Evolutionary conservation across 2,329 filamentous ascomycete species (phyloP).

Genomic region (Pseudocercospora fijiensis): DNA sequence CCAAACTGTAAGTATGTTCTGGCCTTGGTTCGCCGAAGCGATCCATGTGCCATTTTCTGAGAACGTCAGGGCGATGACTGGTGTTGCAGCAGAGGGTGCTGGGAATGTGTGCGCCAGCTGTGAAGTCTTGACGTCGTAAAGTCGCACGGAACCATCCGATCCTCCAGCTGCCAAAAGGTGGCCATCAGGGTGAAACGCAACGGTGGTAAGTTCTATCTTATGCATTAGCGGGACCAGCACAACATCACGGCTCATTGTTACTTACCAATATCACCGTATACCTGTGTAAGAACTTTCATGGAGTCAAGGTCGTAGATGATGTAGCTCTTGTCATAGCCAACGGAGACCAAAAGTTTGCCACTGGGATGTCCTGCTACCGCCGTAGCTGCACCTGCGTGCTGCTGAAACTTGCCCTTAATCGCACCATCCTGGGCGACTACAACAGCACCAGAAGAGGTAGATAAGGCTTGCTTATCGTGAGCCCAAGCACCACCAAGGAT

Average conservation of each 20-base stretch:
- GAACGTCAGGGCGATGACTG: constrained; percentile 76
- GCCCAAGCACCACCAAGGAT: constrained; percentile 68
- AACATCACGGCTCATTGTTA: constrained; percentile 24
- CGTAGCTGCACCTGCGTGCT: constrained; percentile 79
- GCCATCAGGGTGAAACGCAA: constrained; percentile 94
- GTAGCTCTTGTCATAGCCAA: constrained; percentile 88
- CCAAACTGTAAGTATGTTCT: constrained; percentile 79
- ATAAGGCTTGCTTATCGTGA: constrained; percentile 67
- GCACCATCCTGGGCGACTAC: constrained; percentile 74
- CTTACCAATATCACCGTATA: constrained; percentile 78
- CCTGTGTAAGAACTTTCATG: constrained; percentile 69
- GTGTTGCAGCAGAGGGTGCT: constrained; percentile 51
- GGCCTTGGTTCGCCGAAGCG: constrained; percentile 74
- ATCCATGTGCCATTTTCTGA: constrained; percentile 98
- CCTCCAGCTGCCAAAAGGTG: constrained; percentile 86
- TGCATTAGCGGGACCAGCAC: not conserved
- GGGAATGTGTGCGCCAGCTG: constrained; percentile 72
- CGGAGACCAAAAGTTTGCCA: constrained; percentile 78
- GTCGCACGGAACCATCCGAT: constrained; percentile 74
- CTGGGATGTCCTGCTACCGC: constrained; percentile 79
- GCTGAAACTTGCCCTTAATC: constrained; percentile 68
- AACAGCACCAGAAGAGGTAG: constrained; percentile 72
- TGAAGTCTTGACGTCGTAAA: constrained; percentile 83
- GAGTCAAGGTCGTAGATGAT: constrained; percentile 78
- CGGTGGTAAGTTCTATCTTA: constrained; percentile 72